phyloP scores from a whole-genome alignment of 2,329 filamentous ascomycete genomes.

The Ceratocystis ficicola region DNA sequence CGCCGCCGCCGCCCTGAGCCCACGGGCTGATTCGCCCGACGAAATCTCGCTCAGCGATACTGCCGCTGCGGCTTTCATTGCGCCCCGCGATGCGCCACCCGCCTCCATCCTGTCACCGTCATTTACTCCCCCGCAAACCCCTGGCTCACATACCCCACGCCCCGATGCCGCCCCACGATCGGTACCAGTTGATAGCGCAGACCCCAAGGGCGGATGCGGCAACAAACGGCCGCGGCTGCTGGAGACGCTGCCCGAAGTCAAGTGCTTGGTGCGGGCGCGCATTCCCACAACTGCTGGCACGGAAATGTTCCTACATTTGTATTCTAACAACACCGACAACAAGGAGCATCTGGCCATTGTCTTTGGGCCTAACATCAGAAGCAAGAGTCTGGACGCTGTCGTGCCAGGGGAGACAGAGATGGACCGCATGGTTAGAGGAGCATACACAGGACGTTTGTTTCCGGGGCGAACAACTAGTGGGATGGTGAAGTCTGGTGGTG shows the following conservation, averaged over 20 bases:
- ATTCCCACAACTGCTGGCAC: slow-evolving; percentile 86
- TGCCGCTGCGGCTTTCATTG: slow-evolving; percentile 21
- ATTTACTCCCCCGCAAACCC: slow-evolving; percentile 61
- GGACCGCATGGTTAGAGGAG: slow-evolving; percentile 86
- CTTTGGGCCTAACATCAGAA: slow-evolving; percentile 76
- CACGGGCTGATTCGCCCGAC: slow-evolving; percentile 13
- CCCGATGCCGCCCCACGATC: slow-evolving; percentile 36
- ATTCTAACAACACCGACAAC: slow-evolving; percentile 81
- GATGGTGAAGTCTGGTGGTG: slow-evolving; percentile 32
- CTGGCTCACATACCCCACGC: slow-evolving; percentile 44
- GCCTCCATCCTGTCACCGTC: slow-evolving; percentile 74
- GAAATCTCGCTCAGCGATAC: slow-evolving; percentile 15
- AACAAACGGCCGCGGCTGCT: slow-evolving; percentile 59
- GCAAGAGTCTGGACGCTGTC: slow-evolving; percentile 56
- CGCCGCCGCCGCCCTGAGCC: neutral
- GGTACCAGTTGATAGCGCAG: slow-evolving; percentile 48
- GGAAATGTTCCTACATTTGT: slow-evolving; percentile 95
- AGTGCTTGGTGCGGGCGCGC: slow-evolving; percentile 84
- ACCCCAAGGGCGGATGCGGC: slow-evolving; percentile 47
- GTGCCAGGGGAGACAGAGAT: slow-evolving; percentile 70
- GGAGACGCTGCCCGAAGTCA: slow-evolving; percentile 66
- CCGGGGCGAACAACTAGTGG: slow-evolving; percentile 72
- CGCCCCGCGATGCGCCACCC: slow-evolving; percentile 31
- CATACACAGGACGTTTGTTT: slow-evolving; percentile 77
- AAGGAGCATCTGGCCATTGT: slow-evolving; percentile 98